Evolutionary conservation across 148 eudicot genomes (phyloP), one percentile per base, ranked within the genome.

Genomic region (Suaeda aralocaspica): DNA sequence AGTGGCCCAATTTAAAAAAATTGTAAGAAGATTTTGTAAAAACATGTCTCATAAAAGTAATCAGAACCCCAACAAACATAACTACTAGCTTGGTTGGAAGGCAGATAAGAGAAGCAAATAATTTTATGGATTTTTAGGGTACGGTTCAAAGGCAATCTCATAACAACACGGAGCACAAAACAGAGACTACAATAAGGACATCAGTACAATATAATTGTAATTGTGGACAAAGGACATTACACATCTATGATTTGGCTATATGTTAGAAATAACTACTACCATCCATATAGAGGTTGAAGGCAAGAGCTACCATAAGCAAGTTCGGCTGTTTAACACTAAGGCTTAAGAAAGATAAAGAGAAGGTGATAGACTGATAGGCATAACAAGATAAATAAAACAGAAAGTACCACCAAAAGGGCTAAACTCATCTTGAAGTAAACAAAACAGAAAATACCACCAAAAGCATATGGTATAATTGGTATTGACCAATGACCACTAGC

Each of bases 341-440:
- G n/a, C n/a, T n/a, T n/a, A n/a, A n/a, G n/a, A n/a, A n/a, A 29
- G 22, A 28, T 16, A 9, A 19, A 16, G 25, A 33, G 48, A 16
- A 59, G 21, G 6, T 2, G 41, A 8, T 4, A 36, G 41, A 8
- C 5, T 4, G 41, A 8, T 4, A 8, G 41, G n/a, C n/a, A n/a
- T n/a, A n/a, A n/a, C n/a, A n/a, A n/a, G 41, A 8, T 36, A 39
- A 2, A n/a, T 64, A 56, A 25, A 31, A 65, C 33, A 59, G 29
- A 59, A 69, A 53, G 45, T 67, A 14, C 31, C 29, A 51, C 70
- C 11, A 14, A 53, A 53, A 24, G 11, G 18, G 69, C 9, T 41
- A 19, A 57, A 56, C 41, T 22, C 59, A 71, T 58, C 56, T 22
- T 57, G 28, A 72, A 53, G 52, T 18, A 63, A 53, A 51, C 6